Evolutionary conservation across 83 land plant species (phyloP), one percentile per base, ranked within the genome.

Genomic region (Thuja plicata): DNA sequence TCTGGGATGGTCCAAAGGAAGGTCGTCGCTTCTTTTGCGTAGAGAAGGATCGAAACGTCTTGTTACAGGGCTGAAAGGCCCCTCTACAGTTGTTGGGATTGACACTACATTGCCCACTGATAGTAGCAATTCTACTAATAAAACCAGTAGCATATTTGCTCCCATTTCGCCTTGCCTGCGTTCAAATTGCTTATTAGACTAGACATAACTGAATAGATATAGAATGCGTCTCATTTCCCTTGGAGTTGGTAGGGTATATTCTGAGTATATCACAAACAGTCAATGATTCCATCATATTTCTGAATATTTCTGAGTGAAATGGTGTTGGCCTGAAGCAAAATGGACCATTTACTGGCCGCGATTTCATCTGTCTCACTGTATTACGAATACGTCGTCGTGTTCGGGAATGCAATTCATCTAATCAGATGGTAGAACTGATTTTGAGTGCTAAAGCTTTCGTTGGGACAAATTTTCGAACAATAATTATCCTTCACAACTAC

Each of bases 31-130:
- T 57, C 96, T 95, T 38, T 85, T 48, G 8, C 98, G 90, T 40
- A 96, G 88, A 0, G 95, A 93, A 2, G 94, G 87, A 89, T 97
- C 98, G 87, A 97, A 92, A 21, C 91, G 91, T 41, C 90, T 90
- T 13, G 98, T 97, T 30, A 89, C 91, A 32, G 98, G 98, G 78
- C 40, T 35, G 87, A 96, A 96, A 1, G 98, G 98, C 11, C 98
- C 98, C 13, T 97, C 94, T 11, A 93, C 88, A 21, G 97, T 97
- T 12, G 95, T 94, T 1, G 98, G 97, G 45, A 96, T 95, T 10
- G 79, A 38, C 24, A 41, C 62, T 12, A 35, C 85, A 10, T 83
- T 83, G 34, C 32, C 50, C 50, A 45, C 50, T 83, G n/a, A 4
- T 10, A 83, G 10, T 27, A 43, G 17, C 21, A 27, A 8, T 41